Conservation (phyloP, 345 rosid genomes). For the Brassica carinata region DNA sequence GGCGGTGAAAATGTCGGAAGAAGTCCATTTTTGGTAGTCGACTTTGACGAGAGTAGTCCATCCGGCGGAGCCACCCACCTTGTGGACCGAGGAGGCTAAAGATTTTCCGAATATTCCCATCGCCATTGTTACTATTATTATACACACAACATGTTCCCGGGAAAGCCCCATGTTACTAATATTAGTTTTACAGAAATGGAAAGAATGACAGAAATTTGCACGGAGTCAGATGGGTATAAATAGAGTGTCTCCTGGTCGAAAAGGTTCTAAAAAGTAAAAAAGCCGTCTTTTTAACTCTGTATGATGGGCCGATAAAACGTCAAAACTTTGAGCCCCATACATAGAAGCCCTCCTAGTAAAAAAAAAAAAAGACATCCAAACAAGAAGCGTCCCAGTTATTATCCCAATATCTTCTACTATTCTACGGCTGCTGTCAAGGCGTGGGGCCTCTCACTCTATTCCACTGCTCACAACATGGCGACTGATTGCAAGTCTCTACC, state of each 20-base stretch:
- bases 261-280: background rate
- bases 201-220: background rate
- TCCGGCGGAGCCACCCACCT: constrained; percentile 9
- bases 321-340: background rate
- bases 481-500: constrained; percentile 46
- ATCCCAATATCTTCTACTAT: background rate
- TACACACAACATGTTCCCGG: background rate
- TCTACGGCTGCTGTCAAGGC: constrained; percentile 48
- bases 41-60: background rate
- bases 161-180: background rate
- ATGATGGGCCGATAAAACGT: background rate
- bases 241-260: background rate
- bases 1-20: background rate
- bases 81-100: background rate
- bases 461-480: constrained; percentile 37
- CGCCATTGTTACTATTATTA: background rate
- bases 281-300: background rate
- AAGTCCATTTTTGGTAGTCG: background rate
- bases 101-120: background rate
- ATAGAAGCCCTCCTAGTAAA: background rate
- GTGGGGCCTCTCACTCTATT: constrained; percentile 40
- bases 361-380: background rate
- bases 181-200: background rate
- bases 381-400: constrained; percentile 1
- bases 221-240: background rate